Evolutionary conservation across 805 yeast species (phyloP), one percentile per base, ranked within the genome.

Genomic region (Metschnikowia aberdeeniae): DNA sequence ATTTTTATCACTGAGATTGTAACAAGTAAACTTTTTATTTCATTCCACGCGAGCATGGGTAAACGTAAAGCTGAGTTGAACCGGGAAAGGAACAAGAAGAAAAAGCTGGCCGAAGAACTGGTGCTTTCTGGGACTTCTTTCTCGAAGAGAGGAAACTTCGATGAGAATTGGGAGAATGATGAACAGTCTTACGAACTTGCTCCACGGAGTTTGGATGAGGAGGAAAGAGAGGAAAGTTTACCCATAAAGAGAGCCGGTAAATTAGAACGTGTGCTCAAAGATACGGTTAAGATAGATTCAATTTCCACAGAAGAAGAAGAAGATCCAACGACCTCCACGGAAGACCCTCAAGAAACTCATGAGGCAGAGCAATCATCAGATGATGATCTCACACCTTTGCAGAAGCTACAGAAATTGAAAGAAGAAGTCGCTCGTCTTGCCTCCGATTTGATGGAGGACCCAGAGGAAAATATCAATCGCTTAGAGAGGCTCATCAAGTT

Each of bases 401-500:
- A 85, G 60, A 73, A 72, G 44, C 68, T 87, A 22, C 54, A 74
- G 6, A 75, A 78, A 46, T 70, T 86, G 34, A 86, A 89, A 57
- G 97, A 89, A 65, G 87, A 86, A 44, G 78, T 93, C 34, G 96
- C 98, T 0, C 81, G 77, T 14, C 63, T 84, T 40, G 97, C 95
- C 1, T 86, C 87, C 33, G 76, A 77, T 34, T 66, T 92, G 30
- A 81, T 81, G 56, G 95, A 89, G 60, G 87, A 88, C 47, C 97
- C 98, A 6, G 98, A 93, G 62, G 96, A 88, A 57, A 78, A 90
- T 57, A 73, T 84, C 6, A 60, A 77, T 11, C 70, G 80, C 26
- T 68, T 90, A 10, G 75, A 85, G 2, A 78, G 90, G 59, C 71
- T 86, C 40, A 69, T 86, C 43, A 80, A 76, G 54, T 84, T 86